Conservation (phyloP, 257 asterid genomes). For the Petrea volubilis region DNA sequence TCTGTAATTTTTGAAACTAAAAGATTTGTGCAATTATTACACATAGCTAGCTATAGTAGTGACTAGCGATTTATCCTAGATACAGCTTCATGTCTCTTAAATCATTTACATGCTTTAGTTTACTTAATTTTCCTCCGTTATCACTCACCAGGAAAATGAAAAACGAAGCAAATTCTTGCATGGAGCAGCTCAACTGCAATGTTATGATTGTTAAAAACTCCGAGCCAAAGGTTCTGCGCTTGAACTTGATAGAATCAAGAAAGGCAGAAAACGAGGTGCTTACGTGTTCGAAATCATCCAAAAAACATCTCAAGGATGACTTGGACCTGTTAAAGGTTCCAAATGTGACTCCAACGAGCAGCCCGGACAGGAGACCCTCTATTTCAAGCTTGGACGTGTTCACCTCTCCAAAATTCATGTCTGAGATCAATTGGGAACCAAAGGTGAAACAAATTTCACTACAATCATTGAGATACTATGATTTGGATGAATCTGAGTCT, state of each 20-base stretch:
- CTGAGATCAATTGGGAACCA: constrained; percentile 49
- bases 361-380: constrained; percentile 70
- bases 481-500: constrained; percentile 47
- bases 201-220: constrained; percentile 61
- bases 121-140: not conserved
- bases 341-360: constrained; percentile 81
- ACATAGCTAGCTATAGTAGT: too few species aligned
- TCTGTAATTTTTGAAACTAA: too few species aligned
- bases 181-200: constrained; percentile 79
- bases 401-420: constrained; percentile 45
- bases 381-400: constrained; percentile 55
- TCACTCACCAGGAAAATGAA: constrained; percentile 51
- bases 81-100: not conserved
- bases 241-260: constrained; percentile 62
- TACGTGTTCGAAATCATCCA: constrained; percentile 29
- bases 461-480: constrained; percentile 13
- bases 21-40: too few species aligned
- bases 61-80: not conserved
- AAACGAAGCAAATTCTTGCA: constrained; percentile 66
- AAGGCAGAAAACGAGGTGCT: constrained; percentile 25
- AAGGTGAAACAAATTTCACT: constrained; percentile 42
- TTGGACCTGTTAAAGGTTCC: constrained; percentile 54
- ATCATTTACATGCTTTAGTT: not conserved
- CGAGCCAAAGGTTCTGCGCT: constrained; percentile 67
- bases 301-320: constrained; percentile 16